Percentiles rank a stretch among this genome's conserved stretches.
Conservation (phyloP, 345 rosid genomes). For the Acer yangbiense region DNA sequence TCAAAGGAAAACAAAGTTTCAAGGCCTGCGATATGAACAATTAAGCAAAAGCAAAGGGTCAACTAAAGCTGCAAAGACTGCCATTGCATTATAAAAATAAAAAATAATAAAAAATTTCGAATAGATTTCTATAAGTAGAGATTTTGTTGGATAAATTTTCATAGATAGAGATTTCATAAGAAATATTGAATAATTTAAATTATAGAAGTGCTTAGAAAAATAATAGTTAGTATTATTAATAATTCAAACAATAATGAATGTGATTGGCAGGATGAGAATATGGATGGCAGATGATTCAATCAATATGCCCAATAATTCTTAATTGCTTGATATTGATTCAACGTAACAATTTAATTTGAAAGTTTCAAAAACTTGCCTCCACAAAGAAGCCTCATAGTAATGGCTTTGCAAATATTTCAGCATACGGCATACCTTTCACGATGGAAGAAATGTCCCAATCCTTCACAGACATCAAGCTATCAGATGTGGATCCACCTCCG, state of each 20-base stretch:
- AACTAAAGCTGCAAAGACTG: background rate
- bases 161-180: too few relatives aligned
- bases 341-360: constrained; percentile 31
- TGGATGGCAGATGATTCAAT: constrained; percentile 58
- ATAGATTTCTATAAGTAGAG: background rate
- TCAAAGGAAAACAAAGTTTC: background rate
- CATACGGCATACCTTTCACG: constrained; percentile 45
- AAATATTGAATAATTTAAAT: too few relatives aligned
- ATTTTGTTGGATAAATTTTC: too few relatives aligned
- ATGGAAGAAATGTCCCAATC: constrained; percentile 60
- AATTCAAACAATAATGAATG: background rate
- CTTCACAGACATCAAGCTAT: constrained; percentile 33
- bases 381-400: background rate
- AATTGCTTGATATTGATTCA: constrained; percentile 64
- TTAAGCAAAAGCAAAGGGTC: background rate
- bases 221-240: too few relatives aligned
- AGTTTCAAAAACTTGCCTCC: background rate
- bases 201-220: background rate
- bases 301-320: constrained; percentile 49
- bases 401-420: constrained; percentile 29
- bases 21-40: background rate
- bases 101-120: background rate
- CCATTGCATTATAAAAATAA: background rate
- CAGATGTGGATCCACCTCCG: constrained; percentile 53
- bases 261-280: constrained; percentile 49